Base-by-base conservation (phyloP, 257 asterid genomes). In the Lantana camara region DNA sequence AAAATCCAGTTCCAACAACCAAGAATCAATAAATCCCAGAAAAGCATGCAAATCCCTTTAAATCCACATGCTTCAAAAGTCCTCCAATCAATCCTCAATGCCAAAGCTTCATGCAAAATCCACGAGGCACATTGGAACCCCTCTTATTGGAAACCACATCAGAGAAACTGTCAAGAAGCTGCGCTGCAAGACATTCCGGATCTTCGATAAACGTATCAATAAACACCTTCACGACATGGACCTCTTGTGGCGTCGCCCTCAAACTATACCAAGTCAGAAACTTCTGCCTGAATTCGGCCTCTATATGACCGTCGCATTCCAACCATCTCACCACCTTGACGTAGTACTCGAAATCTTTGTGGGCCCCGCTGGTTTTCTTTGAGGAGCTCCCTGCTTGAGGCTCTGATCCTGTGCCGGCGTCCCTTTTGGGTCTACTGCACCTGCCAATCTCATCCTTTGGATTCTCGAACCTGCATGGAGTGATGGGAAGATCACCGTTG, bases 241-340 rank as follows among this genome's bases (percentile, higher is more conserved):
- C 77, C 82, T 90, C 87, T 50, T 82, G 92, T 9, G 85, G 55
- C 0, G 77, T 83, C 16, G 97, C 96, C 50, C 89, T 82, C 80
- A 90, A 67, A 69, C 96, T 80, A 55, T 81, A 90, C 97, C 97
- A 90, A 1, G 97, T 87, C 70, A 90, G 69, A 68, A 90, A 87
- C 58, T 85, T 90, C 82, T 82, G 79, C 32, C 97, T 83, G 42
- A 85, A 90, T 34, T 69, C 37, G 23, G 81, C 73, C 48, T 81
- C 89, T 0, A 90, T 64, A 71, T 83, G 82, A 29, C 96, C 95
- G 13, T 80, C 93, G 5, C 87, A 79, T 76, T 90, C 97, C 74
- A 90, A 67, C 82, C 83, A 71, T 8, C 96, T 67, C 17, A 90
- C 61, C 27, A 80, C 84, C 52, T 87, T 81, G 71, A 90, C 96